Base-by-base conservation (phyloP, 441 rosid species). In the Populus trichocarpa region DNA sequence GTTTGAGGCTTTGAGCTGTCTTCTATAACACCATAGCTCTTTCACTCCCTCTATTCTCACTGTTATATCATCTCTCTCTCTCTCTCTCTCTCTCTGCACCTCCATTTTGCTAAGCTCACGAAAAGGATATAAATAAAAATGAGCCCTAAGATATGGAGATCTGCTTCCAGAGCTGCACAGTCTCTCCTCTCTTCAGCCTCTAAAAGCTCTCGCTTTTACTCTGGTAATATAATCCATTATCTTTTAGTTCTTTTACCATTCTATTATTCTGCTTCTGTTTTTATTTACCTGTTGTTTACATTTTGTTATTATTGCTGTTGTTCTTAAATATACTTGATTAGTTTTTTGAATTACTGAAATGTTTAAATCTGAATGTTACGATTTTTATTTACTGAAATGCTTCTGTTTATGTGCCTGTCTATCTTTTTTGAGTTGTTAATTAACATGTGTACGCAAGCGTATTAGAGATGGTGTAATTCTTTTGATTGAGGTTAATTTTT, bases 91-190 rank as follows among this genome's bases (percentile, higher is more conserved):
- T 30, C 32, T 30, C 32, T 30, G 32, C 32, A 30, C 3, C 32
- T 30, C 32, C 4, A 50, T 50, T 50, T 14, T 14, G 57, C 57
- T 50, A 50, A 50, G 57, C 57, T 50, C 57, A 14, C 57, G 18
- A 14, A 50, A 50, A 16, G 57, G 6, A 50, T 50, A 50, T 50
- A 16, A 14, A 50, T 14, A 50, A 46, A 50, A 50, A 50, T 69
- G 99, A 92, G 92, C 79, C 86, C 93, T 67, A 92, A 84, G 84
- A 84, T 91, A 70, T 82, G 74, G 87, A 91, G 96, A 89, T 92
- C 96, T 81, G 94, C 90, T 84, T 90, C 94, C 57, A 89, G 84
- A 81, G 93, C 94, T 63, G 90, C 92, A n/a, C 87, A 89, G 86
- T 87, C 97, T 81, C 86, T 93, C 81, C 91, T 88, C 32, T 80